Percentiles rank a stretch among this genome's conserved stretches.
phyloP scores from a whole-genome alignment of 1,284 basidiomycete genomes.

The Sanghuangporus baumii region DNA sequence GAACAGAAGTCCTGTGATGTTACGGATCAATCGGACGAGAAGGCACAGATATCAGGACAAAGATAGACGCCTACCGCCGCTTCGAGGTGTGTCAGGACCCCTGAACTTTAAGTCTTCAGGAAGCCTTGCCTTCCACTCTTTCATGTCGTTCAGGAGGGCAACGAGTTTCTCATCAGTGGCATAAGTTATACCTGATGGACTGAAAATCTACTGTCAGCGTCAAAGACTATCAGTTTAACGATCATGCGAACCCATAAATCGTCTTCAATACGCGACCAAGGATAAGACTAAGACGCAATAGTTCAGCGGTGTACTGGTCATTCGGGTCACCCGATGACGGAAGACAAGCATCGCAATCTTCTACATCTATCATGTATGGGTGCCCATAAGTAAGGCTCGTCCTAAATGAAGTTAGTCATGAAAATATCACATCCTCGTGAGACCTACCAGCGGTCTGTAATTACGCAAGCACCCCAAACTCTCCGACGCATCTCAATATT shows the following conservation, averaged over 20 bases:
- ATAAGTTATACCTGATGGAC: constrained; percentile 79
- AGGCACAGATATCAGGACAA: constrained; percentile 6
- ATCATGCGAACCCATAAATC: constrained; percentile 69
- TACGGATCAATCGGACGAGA: not conserved
- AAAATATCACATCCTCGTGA: constrained; percentile 13
- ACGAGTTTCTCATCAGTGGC: constrained; percentile 76
- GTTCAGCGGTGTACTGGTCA: constrained; percentile 77
- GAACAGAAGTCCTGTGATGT: constrained; percentile 67
- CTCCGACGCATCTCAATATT: constrained; percentile 78
- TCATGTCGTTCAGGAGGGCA: constrained; percentile 66
- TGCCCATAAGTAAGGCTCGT: constrained; percentile 76
- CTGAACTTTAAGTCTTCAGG: constrained; percentile 72
- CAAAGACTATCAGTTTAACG: not conserved
- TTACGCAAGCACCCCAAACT: constrained; percentile 88
- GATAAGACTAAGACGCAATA: constrained; percentile 82
- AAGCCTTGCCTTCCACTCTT: constrained; percentile 70
- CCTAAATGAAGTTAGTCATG: constrained; percentile 35
- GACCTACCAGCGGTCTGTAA: constrained; percentile 82
- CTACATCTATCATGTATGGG: constrained; percentile 88
- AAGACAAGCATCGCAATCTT: constrained; percentile 88
- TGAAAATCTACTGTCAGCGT: constrained; percentile 28
- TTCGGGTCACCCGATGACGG: constrained; percentile 72
- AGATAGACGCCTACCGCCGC: constrained; percentile 48
- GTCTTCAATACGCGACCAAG: constrained; percentile 85
- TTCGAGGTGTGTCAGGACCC: constrained; percentile 56